A percentile compares a stretch with the other conserved stretches of the same genome.
Evolutionary conservation across 768 basidiomycete species (phyloP).

Genomic region (Tricholoma sp.): DNA sequence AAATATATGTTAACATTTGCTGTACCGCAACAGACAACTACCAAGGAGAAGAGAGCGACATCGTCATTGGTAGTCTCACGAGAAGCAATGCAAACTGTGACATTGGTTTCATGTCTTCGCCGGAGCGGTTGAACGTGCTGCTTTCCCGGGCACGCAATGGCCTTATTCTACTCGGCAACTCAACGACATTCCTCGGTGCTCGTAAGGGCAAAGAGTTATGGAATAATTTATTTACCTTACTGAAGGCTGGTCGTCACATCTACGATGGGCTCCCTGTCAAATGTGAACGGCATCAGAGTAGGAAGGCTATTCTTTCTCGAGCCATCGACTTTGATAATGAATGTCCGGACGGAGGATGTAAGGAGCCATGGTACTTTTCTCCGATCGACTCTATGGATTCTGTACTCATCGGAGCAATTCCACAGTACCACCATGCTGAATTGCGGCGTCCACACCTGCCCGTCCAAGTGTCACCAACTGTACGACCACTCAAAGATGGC

Average conservation of each 20-base stretch:
- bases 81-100: constrained; percentile 50
- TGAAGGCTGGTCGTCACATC: constrained; percentile 39
- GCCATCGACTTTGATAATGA: constrained; percentile 44
- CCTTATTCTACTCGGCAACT: constrained; percentile 62
- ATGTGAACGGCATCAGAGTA: constrained; percentile 52
- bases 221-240: constrained; percentile 40
- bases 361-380: constrained; percentile 46
- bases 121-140: constrained; percentile 66
- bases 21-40: constrained; percentile 51
- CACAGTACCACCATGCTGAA: constrained; percentile 26
- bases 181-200: constrained; percentile 49
- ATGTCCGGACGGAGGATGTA: constrained; percentile 62
- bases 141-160: constrained; percentile 64
- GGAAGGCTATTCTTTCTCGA: constrained; percentile 29
- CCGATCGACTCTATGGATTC: background rate
- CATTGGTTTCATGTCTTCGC: constrained; percentile 70
- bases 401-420: background rate
- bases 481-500: constrained; percentile 48
- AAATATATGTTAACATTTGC: background rate
- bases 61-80: constrained; percentile 57
- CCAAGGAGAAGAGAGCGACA: constrained; percentile 71
- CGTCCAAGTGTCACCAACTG: constrained; percentile 57
- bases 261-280: constrained; percentile 55
- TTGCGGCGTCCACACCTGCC: constrained; percentile 51
- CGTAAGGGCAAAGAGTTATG: constrained; percentile 49